Evolutionary conservation across 2,329 filamentous ascomycete genomes (phyloP).

Genomic region (Neospermospora avenae): DNA sequence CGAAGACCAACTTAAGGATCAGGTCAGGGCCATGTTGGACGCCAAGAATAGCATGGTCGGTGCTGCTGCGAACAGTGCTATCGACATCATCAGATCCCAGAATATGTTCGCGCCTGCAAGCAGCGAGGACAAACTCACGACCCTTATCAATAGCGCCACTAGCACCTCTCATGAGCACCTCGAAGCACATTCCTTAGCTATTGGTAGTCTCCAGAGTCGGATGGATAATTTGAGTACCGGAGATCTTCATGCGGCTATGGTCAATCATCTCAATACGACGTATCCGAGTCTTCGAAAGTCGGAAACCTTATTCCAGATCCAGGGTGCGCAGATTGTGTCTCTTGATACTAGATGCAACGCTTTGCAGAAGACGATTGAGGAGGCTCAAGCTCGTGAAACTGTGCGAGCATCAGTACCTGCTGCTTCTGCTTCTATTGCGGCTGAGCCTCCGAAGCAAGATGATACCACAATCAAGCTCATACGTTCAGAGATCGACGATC

Average conservation of each 20-base stretch:
- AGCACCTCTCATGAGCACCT: not conserved
- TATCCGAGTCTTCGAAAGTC: conserved; percentile 5
- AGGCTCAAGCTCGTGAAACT: not conserved
- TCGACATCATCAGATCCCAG: not conserved
- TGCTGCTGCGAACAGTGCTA: not conserved
- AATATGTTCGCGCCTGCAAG: not conserved
- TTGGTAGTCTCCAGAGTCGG: conserved; percentile 19
- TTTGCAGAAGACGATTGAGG: not conserved
- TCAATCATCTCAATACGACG: not conserved
- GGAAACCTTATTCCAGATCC: not conserved
- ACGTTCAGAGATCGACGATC: not conserved
- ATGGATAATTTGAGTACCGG: conserved; percentile 34
- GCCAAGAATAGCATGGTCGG: not conserved
- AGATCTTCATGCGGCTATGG: conserved; percentile 24
- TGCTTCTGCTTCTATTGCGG: not conserved
- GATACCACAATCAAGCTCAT: not conserved
- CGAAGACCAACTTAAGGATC: not conserved
- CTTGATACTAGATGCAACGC: not conserved
- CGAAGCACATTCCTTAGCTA: conserved; percentile 8
- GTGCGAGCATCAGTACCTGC: not conserved
- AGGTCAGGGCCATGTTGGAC: not conserved
- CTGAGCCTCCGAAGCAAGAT: not conserved
- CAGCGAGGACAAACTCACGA: not conserved
- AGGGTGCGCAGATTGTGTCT: not conserved
- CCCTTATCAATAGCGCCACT: not conserved